Evolutionary conservation across 2,329 filamentous ascomycete species (phyloP), one percentile per base, ranked within the genome.

Genomic region (Daldinia sp.): DNA sequence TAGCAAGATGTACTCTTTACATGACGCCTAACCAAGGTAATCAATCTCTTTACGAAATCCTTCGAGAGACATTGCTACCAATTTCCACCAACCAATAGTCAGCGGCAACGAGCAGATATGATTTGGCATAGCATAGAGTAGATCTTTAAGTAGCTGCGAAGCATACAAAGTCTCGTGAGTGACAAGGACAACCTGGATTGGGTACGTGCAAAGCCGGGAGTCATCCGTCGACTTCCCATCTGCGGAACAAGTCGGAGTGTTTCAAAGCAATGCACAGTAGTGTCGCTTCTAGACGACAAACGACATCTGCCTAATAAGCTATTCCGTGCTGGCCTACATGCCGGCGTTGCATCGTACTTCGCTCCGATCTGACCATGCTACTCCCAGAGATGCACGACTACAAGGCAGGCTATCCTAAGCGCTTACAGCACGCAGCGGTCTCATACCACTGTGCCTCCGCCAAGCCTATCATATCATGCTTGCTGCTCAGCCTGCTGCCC

Each of bases 271-370:
- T n/a, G 26, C 46, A 18, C 26, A 56, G 20, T 59, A 20, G 51
- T 18, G 33, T 46, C 30, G 58, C 58, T 67, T 41, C 63, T 46
- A 54, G 48, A 67, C 44, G 30, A 35, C 55, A 63, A 48, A 50
- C 50, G 37, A 69, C 63, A 67, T 69, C 55, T 63, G 67, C 63
- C 63, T 69, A 63, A 69, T 60, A 60, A 35, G 10, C 37, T 60
- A 44, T 54, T 63, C 59, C 20, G 57, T 51, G 23, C 65, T 53
- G 57, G 57, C 63, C 44, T 63, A 63, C n/a, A n/a, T n/a, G n/a
- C 59, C 41, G 67, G 68, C 60, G 72, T 73, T 66, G 62, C 69
- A 74, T 74, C 37, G 61, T 59, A 65, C 50, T 54, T 50, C 54
- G 46, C 37, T 41, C 33, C 48, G 30, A 60, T 60, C 54, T 68